Conservation (phyloP, 2,329 filamentous ascomycete genomes). For the Iodosphaeria phyllophila region DNA sequence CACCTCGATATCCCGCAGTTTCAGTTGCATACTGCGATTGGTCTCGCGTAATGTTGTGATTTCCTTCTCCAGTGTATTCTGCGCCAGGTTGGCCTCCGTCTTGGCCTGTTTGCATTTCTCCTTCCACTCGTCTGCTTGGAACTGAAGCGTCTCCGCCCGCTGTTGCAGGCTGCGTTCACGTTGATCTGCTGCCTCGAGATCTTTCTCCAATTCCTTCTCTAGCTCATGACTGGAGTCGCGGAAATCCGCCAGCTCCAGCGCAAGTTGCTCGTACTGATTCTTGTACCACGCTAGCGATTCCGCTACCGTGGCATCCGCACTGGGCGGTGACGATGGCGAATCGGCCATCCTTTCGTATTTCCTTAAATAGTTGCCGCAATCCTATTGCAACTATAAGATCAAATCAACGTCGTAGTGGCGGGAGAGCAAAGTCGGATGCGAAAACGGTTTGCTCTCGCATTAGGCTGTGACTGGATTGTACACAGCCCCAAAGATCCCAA, state of each 20-base stretch:
- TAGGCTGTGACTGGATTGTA: no score
- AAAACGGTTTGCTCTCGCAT: no score
- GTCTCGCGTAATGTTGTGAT: conserved; percentile 78
- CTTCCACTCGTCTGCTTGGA: conserved; percentile 98
- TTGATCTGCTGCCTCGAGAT: conserved; percentile 89
- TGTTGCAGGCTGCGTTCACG: conserved; percentile 71
- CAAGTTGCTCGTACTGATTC: conserved; percentile 80
- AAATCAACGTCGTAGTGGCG: no score
- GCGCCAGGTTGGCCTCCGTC: conserved; percentile 64
- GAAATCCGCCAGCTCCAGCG: conserved; percentile 83
- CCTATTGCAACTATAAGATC: no score
- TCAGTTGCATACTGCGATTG: conserved; percentile 65
- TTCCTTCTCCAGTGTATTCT: conserved; percentile 82
- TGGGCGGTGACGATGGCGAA: conserved; percentile 42
- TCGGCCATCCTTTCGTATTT: conserved; percentile 33
- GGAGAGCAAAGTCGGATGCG: no score
- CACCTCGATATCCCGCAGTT: conserved; percentile 85
- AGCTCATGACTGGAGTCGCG: conserved; percentile 86
- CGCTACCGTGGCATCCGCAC: conserved; percentile 35
- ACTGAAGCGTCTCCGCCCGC: conserved; percentile 67
- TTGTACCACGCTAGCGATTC: conserved; percentile 91
- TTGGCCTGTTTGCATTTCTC: conserved; percentile 95
- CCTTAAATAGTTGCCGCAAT: no score
- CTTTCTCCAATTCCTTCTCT: conserved; percentile 86
- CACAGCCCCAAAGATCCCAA: no score